Base-by-base conservation (phyloP, 257 asterid genomes). In the Solanum clarkiae region DNA sequence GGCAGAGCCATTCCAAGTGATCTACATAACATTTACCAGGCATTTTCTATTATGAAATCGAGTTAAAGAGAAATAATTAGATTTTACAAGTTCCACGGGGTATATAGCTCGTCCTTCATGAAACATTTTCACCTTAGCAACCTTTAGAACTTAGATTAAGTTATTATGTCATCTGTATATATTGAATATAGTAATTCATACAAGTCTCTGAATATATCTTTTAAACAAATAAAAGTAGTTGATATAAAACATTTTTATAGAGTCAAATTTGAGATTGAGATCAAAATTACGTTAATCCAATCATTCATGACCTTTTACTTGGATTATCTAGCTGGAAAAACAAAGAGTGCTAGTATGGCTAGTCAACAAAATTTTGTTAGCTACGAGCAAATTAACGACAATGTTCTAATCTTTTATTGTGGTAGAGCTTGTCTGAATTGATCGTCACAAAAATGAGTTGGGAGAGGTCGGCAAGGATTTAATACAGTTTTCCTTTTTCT, bases 1-100 rank as follows among this genome's bases (percentile, higher is more conserved):
- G 98, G 98, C 32, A 95, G 88, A 54, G 98, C 98, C 84, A 86
- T 90, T 70, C 98, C 98, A 2, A 95, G 91, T 10, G 98, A 91
- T 86, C 98, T 95, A 90, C 91, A 90, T 74, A 22, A 24, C 22
- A 75, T 75, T 15, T 14, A 69, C 8, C 20, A 8, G 24, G 26
- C 40, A 29, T 32, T 69, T 69, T 69, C 24, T 7, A 69, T 17
- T 69, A 36, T 15, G 8, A 69, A 68, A 36, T 36, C 1, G 42
- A 36, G 4, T 36, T 36, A 36, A 36, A 36, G 42, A 36, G 6
- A 36, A 36, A 36, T 36, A 36, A 36, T 36, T 36, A 36, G 42
- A 36, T 36, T 36, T 36, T 36, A 36, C 42, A 36, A 36, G 42
- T 36, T 36, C 42, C 42, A 36, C 42, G 2, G 42, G 42, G 42